Evolutionary conservation across 495 filamentous ascomycete species (phyloP).

Genomic region (Cudoniella acicularis): DNA sequence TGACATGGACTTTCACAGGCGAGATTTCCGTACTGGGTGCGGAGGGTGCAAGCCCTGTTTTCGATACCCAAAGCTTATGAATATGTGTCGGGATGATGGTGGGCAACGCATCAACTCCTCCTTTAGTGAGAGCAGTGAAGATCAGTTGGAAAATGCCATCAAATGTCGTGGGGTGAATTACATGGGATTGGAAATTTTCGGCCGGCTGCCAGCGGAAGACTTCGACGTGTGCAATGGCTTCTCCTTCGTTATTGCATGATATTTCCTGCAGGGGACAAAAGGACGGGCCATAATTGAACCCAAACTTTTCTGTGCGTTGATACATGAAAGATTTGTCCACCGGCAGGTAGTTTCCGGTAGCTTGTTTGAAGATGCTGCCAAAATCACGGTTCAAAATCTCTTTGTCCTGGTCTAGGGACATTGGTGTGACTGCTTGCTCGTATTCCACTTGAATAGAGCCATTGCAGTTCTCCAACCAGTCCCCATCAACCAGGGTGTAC

Average conservation of each 20-base stretch:
- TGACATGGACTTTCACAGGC: not conserved
- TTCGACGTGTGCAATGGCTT: not conserved
- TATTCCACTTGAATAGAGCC: conserved; percentile 31
- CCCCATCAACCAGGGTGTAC: conserved; percentile 18
- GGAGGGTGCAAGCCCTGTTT: too few species aligned
- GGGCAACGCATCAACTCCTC: not conserved
- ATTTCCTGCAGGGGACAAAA: conserved; percentile 28
- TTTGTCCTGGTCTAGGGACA: not conserved
- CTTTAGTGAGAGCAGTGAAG: not conserved
- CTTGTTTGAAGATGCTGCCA: not conserved
- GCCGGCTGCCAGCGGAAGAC: not conserved
- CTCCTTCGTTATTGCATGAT: not conserved
- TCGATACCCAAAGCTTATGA: not conserved
- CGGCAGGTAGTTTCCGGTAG: not conserved
- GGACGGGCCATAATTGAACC: conserved; percentile 32
- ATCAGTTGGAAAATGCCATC: conserved; percentile 20
- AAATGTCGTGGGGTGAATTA: conserved; percentile 23
- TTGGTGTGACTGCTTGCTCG: not conserved
- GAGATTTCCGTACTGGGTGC: too few species aligned
- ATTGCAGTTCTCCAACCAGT: conserved; percentile 28
- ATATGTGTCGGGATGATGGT: not conserved
- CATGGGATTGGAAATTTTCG: not conserved
- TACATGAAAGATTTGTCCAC: not conserved
- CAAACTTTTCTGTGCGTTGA: conserved; percentile 17
- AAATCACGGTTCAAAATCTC: not conserved